Conservation (phyloP, 495 filamentous ascomycete species). For the Astrocystis sublimbata region DNA sequence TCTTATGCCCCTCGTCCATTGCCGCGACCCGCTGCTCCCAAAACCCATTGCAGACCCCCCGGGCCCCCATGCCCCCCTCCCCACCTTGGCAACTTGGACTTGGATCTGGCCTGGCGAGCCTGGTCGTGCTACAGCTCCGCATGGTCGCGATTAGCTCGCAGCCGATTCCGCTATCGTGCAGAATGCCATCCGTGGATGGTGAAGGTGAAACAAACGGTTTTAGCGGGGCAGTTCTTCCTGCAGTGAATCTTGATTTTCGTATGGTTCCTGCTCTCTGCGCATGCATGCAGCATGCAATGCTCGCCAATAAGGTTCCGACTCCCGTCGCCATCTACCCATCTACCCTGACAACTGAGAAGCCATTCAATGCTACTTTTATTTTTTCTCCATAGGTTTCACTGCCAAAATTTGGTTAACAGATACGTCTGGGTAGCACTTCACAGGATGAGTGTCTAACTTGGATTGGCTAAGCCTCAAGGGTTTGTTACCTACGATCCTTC, state of each 20-base stretch:
- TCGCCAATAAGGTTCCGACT: not conserved
- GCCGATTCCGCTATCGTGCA: not conserved
- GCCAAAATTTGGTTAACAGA: no score
- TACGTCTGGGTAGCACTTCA: no score
- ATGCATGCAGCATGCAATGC: not conserved
- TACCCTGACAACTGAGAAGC: no score
- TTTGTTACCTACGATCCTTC: no score
- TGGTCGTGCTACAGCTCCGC: not conserved
- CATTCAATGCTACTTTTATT: no score
- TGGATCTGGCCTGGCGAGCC: no score
- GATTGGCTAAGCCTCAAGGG: no score
- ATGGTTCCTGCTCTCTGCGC: not conserved
- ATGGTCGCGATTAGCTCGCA: not conserved
- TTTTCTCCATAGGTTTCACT: no score
- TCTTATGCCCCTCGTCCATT: conserved; percentile 7
- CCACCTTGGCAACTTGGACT: no score
- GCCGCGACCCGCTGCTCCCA: not conserved
- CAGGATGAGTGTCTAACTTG: no score
- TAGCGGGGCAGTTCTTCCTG: conserved; percentile 4
- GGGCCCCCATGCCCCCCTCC: not conserved
- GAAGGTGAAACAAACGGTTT: not conserved
- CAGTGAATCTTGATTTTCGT: conserved; percentile 12
- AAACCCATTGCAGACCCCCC: not conserved
- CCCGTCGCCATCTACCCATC: no score
- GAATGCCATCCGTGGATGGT: not conserved